These are phyloP conservation scores for Daedaleopsis nitida DNA, from an alignment of 768 basidiomycete genomes.

Conservation along the genomic window DNA sequence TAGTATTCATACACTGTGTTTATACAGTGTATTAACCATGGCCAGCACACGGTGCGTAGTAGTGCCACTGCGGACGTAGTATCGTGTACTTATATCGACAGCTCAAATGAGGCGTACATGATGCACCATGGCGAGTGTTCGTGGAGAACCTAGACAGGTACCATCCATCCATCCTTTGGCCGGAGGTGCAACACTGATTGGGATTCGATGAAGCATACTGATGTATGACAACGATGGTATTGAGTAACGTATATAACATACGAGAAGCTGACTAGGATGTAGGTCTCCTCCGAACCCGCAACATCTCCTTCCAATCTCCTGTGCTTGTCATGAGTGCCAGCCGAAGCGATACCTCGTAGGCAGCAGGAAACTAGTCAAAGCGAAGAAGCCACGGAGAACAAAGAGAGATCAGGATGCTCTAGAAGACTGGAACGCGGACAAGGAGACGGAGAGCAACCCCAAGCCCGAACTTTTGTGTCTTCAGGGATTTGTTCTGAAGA, in stretches of 20 bases:
- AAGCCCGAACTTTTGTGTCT: slow-evolving; percentile 94
- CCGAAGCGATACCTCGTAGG: slow-evolving; percentile 69
- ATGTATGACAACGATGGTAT: neutral
- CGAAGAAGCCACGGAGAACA: slow-evolving; percentile 35
- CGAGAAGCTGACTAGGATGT: slow-evolving; percentile 29
- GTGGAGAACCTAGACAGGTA: no score
- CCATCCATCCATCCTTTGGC: no score
- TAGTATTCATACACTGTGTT: no score
- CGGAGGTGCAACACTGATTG: no score
- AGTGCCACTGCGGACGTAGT: no score
- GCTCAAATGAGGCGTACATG: no score
- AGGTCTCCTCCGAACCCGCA: slow-evolving; percentile 34
- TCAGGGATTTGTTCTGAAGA: slow-evolving; percentile 68
- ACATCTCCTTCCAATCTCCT: slow-evolving; percentile 39
- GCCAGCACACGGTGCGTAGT: no score
- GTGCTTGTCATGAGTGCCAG: slow-evolving; percentile 68
- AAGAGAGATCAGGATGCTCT: slow-evolving; percentile 47
- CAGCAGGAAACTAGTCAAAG: slow-evolving; percentile 45
- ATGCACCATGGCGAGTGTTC: no score
- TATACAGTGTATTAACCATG: no score
- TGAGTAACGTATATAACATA: neutral
- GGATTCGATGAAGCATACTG: no score
- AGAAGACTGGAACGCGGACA: slow-evolving; percentile 95
- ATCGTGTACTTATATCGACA: no score
- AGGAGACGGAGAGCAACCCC: slow-evolving; percentile 82